Evolutionary conservation across 495 filamentous ascomycete genomes (phyloP).

Genomic region (Hypomontagnella submonticulosa): DNA sequence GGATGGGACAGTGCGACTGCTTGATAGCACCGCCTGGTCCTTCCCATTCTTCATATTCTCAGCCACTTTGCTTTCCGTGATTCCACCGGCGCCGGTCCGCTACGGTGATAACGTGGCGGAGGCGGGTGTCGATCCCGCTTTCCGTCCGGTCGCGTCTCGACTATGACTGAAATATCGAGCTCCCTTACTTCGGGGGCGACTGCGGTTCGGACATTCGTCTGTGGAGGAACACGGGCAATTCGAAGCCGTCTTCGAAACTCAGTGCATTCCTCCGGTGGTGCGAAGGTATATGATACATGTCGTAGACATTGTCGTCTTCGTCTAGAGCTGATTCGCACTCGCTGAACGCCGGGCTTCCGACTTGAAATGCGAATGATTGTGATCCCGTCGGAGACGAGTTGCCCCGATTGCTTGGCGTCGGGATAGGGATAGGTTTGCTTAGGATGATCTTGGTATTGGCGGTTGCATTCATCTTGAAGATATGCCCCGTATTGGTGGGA

Average conservation of each 20-base stretch:
- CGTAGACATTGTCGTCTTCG: slow-evolving; percentile 37
- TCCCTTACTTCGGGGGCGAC: slow-evolving; percentile 1
- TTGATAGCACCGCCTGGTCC: not conserved
- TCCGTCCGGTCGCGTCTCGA: not conserved
- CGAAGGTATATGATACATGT: slow-evolving; percentile 32
- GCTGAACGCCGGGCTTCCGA: slow-evolving; percentile 34
- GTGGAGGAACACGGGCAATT: slow-evolving; percentile 39
- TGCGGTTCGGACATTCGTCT: slow-evolving; percentile 29
- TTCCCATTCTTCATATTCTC: not conserved
- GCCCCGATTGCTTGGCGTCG: slow-evolving; percentile 25
- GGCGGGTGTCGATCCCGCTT: not conserved
- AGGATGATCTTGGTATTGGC: not conserved
- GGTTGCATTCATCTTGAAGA: no score
- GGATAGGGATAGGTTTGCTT: slow-evolving; percentile 38
- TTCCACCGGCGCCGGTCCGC: not conserved
- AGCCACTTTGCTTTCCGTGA: no score
- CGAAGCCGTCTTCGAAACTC: slow-evolving; percentile 40
- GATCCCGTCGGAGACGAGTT: not conserved
- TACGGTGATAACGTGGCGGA: not conserved
- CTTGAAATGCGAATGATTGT: slow-evolving; percentile 19
- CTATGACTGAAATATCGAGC: not conserved
- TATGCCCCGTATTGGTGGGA: not conserved
- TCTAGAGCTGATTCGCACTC: slow-evolving; percentile 42
- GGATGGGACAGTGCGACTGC: not conserved
- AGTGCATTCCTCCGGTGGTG: slow-evolving; percentile 43